Evolutionary conservation across 129 eudicot species (phyloP), one percentile per base, ranked within the genome.

Genomic region (Flaveria robusta): DNA sequence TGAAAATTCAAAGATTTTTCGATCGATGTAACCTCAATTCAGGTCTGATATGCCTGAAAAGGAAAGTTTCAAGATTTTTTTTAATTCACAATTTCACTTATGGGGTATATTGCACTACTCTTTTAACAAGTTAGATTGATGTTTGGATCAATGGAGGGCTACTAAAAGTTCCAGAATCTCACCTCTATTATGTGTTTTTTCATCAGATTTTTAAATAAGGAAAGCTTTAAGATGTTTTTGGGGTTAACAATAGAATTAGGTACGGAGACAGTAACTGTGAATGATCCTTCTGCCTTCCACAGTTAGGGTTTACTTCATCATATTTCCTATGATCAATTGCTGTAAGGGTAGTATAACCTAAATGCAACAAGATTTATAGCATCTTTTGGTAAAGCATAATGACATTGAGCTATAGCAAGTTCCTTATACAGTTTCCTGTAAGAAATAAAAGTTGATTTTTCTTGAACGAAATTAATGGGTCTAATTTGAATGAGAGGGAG

Each of bases 51-150:
- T n/a, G n/a, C n/a, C 51, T 29, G 18, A 23, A 18, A 69, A 5
- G 34, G 66, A 31, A 79, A 46, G n/a, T 71, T 70, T 70, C 72
- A 47, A 46, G 49, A 18, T 27, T 26, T 63, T n/a, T n/a, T n/a
- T n/a, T n/a, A 26, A 24, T 55, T 77, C 26, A 31, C 19, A 16
- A 77, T 68, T 54, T 77, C 75, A 51, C 47, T 18, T 54, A 6
- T 77, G 34, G 37, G 34, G 66, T 59, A 26, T 59, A 22, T 59
- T 59, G 39, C 65, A 8, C 29, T 18, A 56, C 34, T 24, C 37
- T 23, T 24, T 7, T 59, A 23, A 59, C 37, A 22, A 59, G 37
- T 59, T 23, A 23, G 6, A 7, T 20, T 22, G 54, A 10, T 68
- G 66, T 22, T 68, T 68, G 34, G 72, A 41, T 66, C 49, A 66